phyloP scores from a whole-genome alignment of 805 yeast species.

The Kuraishia capsulata region DNA sequence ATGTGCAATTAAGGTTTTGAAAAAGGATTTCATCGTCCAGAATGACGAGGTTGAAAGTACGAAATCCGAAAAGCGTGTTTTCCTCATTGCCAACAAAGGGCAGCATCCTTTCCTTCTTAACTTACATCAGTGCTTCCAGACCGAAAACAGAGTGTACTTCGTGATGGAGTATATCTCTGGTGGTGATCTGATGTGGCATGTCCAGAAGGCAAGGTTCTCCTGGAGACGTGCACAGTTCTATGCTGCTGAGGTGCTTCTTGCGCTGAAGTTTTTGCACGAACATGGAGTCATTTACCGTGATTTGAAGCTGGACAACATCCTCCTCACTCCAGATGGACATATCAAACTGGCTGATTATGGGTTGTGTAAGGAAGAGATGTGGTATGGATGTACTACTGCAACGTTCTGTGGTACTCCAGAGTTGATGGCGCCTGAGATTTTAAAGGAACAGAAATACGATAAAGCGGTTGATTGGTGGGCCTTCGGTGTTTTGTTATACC shows the following conservation, averaged over 20 bases:
- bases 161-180: constrained; percentile 98
- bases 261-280: constrained; percentile 88
- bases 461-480: constrained; percentile 99
- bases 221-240: constrained; percentile 92
- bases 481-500: constrained; percentile 91
- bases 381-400: constrained; percentile 66
- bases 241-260: constrained; percentile 92
- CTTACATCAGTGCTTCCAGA: constrained; percentile 92
- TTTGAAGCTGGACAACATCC: constrained; percentile 87
- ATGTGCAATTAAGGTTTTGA: constrained; percentile 94
- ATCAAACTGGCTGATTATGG: constrained; percentile 97
- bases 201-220: constrained; percentile 84
- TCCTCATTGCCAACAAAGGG: constrained; percentile 62
- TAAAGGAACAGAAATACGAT: constrained; percentile 86
- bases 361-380: constrained; percentile 77
- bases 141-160: constrained; percentile 93
- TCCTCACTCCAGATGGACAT: constrained; percentile 85
- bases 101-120: constrained; percentile 90
- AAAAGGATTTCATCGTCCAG: constrained; percentile 91
- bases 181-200: constrained; percentile 99
- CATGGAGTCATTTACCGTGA: constrained; percentile 95
- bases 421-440: constrained; percentile 97
- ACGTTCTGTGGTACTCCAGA: constrained; percentile 99
- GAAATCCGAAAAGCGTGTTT: constrained; percentile 89
- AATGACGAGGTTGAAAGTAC: constrained; percentile 96